Evolutionary conservation across 2,329 filamentous ascomycete genomes (phyloP), one percentile per base, ranked within the genome.

Genomic region (Xylaria multiplex): DNA sequence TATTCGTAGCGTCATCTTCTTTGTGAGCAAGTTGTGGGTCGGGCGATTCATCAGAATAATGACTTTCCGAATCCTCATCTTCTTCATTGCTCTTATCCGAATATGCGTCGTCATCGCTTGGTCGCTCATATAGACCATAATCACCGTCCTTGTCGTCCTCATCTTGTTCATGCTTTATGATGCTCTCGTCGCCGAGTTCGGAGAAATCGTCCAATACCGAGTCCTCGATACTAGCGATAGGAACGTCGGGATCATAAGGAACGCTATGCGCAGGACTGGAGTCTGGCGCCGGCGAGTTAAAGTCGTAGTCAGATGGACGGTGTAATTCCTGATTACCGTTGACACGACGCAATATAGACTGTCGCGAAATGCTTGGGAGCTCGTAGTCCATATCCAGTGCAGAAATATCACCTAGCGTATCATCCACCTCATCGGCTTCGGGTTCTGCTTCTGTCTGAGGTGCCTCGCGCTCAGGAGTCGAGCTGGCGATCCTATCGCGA

Each of bases 331-430:
- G 80, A 72, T 84, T 85, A 53, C 85, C 92, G 76, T 96, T 93
- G 62, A 97, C 90, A 68, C 95, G 93, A 59, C 92, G 90, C 73
- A 98, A 83, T 72, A 98, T 98, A 0, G 94, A 97, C 77, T 98
- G 96, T 43, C 95, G 88, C 8, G 95, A 97, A 75, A 98, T 97
- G 61, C 91, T 91, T 11, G 91, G 92, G 14, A 91, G 81, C 70
- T 91, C 84, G 72, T 90, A 91, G 64, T 90, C 86, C 67, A 77
- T 75, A 73, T 86, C 83, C 63, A 90, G 78, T 11, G 84, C 80
- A 59, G 86, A 85, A 71, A 90, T 77, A 62, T 91, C 88, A 52
- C 86, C 88, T 49, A 89, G 75, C 2, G 84, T 84, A 61, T 89
- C 86, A 22, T 89, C 87, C 48, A 84, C 86, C 70, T 88, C 87